Conservation (phyloP, 371 early-diverging fungal genomes). For the Batkoa obscura region DNA sequence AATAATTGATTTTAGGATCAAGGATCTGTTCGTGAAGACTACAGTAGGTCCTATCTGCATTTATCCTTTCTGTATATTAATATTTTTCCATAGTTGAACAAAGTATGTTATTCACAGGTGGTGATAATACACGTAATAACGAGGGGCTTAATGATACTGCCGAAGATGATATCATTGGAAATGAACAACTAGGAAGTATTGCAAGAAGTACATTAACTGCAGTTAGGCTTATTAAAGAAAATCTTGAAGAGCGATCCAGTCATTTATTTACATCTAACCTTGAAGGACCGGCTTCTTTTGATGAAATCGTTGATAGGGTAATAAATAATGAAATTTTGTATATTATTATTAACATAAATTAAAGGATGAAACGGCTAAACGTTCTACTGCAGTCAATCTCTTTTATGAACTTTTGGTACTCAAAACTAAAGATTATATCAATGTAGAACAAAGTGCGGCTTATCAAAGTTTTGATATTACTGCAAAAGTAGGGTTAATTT, state of each 20-base stretch:
- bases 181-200: too few relatives aligned
- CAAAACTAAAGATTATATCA: slow-evolving; percentile 64
- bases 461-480: slow-evolving; percentile 15
- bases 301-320: not conserved
- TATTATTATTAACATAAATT: too few relatives aligned
- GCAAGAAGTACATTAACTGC: not conserved
- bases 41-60: too few relatives aligned
- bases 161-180: too few relatives aligned
- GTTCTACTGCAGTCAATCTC: slow-evolving; percentile 54
- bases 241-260: not conserved
- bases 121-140: too few relatives aligned
- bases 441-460: slow-evolving; percentile 56
- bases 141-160: too few relatives aligned
- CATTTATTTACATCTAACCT: not conserved
- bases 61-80: too few relatives aligned
- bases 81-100: too few relatives aligned
- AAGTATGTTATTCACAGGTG: too few relatives aligned
- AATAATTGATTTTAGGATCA: too few relatives aligned
- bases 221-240: not conserved
- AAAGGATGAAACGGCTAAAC: slow-evolving; percentile 7
- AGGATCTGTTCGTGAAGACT: too few relatives aligned
- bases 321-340: too few relatives aligned
- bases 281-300: not conserved
- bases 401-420: slow-evolving; percentile 86
- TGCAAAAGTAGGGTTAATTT: not conserved